Evolutionary conservation across 345 rosid species (phyloP), one percentile per base, ranked within the genome.

Genomic region (Arabis hirsuta): DNA sequence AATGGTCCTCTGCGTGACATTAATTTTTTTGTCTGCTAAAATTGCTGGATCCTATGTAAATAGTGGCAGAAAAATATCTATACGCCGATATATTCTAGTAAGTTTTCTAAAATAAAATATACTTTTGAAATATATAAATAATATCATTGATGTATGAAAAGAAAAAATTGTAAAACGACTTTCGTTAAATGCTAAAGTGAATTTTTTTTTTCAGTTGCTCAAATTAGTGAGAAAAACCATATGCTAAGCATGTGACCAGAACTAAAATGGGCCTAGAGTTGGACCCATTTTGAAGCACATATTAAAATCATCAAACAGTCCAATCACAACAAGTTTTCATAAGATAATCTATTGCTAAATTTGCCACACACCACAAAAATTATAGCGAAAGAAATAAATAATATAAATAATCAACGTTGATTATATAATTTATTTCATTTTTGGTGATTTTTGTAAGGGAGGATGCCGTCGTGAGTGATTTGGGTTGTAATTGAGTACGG

Each of bases 391-490:
- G 7, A 32, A 6, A 20, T 20, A 58, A 27, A 53, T 60, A 3
- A 11, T 26, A 14, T 42, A 26, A 52, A 14, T 42, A 26, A 52
- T 67, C 61, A 74, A 11, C 45, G 50, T 59, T 22, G 24, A 2
- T 52, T 67, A 16, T 69, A 29, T 29, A 29, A 29, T 0, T 1
- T 5, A 3, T 29, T 29, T 29, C 5, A 29, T 29, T 29, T 29
- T 22, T 2, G 24, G 24, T 22, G 24, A 22, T 22, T 22, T 22
- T 22, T 22, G 24, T 22, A 22, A 22, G 24, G 24, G 85, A 8
- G 91, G 95, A 2, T 11, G 64, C 12, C 79, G 26, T 31, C 76
- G 76, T 0, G 85, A 86, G 54, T 75, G 88, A 70, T 83, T 85
- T 0, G 90, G 91, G 69, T 86, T 81, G 72, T 92, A 92, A 26